phyloP scores from a whole-genome alignment of 495 filamentous ascomycete genomes.

The Penicillium antarcticum region DNA sequence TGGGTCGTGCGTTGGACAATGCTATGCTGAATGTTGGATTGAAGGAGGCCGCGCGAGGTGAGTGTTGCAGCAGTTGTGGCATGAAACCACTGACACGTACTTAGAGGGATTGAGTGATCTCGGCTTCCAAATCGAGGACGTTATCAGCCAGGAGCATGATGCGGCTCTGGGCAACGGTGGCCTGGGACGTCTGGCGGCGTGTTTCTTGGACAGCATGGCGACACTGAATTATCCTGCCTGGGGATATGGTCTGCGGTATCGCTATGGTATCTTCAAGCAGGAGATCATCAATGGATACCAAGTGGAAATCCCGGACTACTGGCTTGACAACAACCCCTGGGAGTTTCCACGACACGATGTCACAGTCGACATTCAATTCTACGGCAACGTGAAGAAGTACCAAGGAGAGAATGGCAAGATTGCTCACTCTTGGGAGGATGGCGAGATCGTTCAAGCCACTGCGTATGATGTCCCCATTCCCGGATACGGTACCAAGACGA shows the following conservation, averaged over 20 bases:
- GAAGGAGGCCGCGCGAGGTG: conserved; percentile 81
- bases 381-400: conserved; percentile 73
- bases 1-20: conserved; percentile 96
- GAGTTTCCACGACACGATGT: conserved; percentile 96
- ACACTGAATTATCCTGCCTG: conserved; percentile 93
- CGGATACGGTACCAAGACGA: conserved; percentile 82
- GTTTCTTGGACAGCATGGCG: conserved; percentile 93
- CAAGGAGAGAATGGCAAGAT: conserved; percentile 74
- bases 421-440: conserved; percentile 76
- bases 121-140: conserved; percentile 94
- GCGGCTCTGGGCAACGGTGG: conserved; percentile 95
- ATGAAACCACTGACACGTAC: background rate
- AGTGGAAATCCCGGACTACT: conserved; percentile 96
- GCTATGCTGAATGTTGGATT: conserved; percentile 93
- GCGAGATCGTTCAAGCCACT: conserved; percentile 87
- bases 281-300: conserved; percentile 98
- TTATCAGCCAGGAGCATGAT: conserved; percentile 93
- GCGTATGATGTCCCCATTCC: conserved; percentile 96
- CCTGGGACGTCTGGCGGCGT: conserved; percentile 89
- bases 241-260: conserved; percentile 93
- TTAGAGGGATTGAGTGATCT: conserved; percentile 79
- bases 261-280: conserved; percentile 99
- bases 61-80: background rate
- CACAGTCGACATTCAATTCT: conserved; percentile 94
- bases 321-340: conserved; percentile 99